Conservation (phyloP, 441 rosid genomes). For the Brassica hybrid region DNA sequence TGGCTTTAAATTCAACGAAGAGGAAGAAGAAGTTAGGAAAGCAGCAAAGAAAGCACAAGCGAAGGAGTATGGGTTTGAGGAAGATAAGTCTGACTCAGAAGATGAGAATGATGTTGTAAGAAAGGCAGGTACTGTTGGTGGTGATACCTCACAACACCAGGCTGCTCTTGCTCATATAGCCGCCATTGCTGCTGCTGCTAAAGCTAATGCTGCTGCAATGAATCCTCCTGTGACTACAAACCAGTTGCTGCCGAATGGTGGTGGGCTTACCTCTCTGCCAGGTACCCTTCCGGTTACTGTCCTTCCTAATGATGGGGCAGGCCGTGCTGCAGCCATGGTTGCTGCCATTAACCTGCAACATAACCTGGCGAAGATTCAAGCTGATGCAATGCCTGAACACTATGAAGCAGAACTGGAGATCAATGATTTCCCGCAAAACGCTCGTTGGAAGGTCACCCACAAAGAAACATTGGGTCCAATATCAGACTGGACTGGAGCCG, state of each 20-base stretch:
- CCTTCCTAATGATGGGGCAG: constrained; percentile 66
- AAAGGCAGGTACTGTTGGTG: constrained; percentile 72
- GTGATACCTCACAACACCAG: constrained; percentile 71
- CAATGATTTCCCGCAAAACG: constrained; percentile 94
- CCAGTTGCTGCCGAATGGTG: constrained; percentile 52
- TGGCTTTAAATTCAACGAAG: constrained; percentile 95
- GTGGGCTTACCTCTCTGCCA: constrained; percentile 52
- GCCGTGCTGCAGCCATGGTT: constrained; percentile 86
- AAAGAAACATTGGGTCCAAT: constrained; percentile 96
- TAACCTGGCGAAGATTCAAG: constrained; percentile 91
- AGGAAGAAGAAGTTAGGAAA: constrained; percentile 92
- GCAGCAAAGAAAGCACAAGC: constrained; percentile 98
- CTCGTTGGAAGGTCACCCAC: constrained; percentile 98
- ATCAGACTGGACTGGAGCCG: constrained; percentile 96
- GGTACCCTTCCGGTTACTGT: constrained; percentile 56
- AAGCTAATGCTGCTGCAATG: constrained; percentile 47
- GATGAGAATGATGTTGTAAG: constrained; percentile 92
- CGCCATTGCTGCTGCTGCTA: constrained; percentile 57
- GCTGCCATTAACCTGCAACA: constrained; percentile 92
- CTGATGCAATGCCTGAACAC: constrained; percentile 96
- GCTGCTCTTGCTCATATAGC: constrained; percentile 76
- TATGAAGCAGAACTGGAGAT: constrained; percentile 95
- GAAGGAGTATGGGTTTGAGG: constrained; percentile 96
- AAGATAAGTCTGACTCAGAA: constrained; percentile 92
- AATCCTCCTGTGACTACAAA: constrained; percentile 38